These are phyloP conservation scores for Musa itinerans DNA, from an alignment of 176 grass and related monocot species.

Conservation along the genomic window DNA sequence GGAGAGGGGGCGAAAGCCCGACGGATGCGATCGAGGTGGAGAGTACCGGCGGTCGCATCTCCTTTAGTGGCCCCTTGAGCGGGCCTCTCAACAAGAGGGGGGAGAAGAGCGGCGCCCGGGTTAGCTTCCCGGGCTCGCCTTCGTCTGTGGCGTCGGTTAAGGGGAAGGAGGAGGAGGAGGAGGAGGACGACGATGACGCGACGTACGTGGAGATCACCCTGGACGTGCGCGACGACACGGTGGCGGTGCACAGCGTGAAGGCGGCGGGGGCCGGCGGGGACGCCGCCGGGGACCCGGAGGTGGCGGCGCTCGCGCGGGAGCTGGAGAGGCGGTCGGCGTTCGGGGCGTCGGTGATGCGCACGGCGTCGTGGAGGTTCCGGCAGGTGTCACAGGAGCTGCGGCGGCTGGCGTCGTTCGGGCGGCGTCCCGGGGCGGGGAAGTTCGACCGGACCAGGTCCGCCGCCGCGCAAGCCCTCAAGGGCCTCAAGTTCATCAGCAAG, in stretches of 20 bases:
- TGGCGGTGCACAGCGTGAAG: conserved; percentile 91
- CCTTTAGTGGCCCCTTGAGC: conserved; percentile 63
- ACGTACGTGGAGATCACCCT: conserved; percentile 97
- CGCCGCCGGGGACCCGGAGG: not conserved
- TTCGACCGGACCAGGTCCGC: conserved; percentile 22
- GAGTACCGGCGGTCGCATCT: not conserved
- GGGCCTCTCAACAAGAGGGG: conserved; percentile 30
- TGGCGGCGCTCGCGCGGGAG: conserved; percentile 25
- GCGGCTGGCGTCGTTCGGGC: conserved; percentile 14
- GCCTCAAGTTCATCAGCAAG: conserved; percentile 41
- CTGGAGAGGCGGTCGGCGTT: conserved; percentile 61
- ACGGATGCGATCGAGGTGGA: conserved; percentile 35
- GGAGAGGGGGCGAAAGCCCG: not conserved
- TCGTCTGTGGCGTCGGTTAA: conserved; percentile 20
- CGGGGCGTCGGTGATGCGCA: conserved; percentile 10
- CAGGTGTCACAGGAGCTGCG: conserved; percentile 42
- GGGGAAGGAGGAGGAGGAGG: conserved; percentile 12
- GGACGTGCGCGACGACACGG: conserved; percentile 85
- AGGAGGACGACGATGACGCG: conserved; percentile 17
- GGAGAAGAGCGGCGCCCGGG: conserved; percentile 56
- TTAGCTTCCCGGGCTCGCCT: conserved; percentile 40
- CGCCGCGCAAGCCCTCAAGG: conserved; percentile 28
- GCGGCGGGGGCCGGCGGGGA: conserved; percentile 24
- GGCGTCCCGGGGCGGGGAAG: not conserved
- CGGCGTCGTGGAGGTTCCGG: conserved; percentile 22